Conservation (phyloP, 2,329 filamentous ascomycete genomes). For the Corinectria fuckeliana region DNA sequence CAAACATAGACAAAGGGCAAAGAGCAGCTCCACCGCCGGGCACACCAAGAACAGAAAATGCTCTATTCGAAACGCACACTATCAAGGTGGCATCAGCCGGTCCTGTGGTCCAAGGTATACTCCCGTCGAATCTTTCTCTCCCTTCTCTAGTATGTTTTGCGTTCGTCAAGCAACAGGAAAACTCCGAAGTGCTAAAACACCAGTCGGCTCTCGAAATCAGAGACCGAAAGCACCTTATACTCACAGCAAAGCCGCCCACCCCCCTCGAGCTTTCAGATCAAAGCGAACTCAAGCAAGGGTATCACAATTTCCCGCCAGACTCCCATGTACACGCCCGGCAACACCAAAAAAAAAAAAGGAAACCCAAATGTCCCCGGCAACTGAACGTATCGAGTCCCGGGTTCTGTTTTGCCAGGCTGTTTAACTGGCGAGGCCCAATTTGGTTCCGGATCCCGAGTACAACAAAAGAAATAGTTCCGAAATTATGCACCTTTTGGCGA, state of each 20-base stretch:
- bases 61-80: constrained; percentile 1
- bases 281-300: constrained; percentile 17
- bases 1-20: neutral
- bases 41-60: neutral
- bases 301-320: constrained; percentile 8
- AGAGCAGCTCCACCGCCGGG: neutral
- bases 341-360: neutral
- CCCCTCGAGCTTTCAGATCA: constrained; percentile 3
- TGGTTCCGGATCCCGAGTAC: constrained; percentile 6
- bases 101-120: neutral
- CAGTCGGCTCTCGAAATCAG: neutral
- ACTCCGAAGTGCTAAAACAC: constrained; percentile 5
- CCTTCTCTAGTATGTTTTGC: neutral
- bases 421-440: constrained; percentile 15
- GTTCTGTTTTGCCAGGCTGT: constrained; percentile 21
- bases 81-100: neutral
- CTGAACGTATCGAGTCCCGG: neutral
- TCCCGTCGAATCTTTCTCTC: neutral
- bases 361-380: constrained; percentile 1
- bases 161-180: neutral
- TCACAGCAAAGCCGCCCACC: constrained; percentile 4
- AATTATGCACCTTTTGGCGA: neutral
- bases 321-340: constrained; percentile 7
- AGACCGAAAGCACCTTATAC: neutral
- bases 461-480: constrained; percentile 1